Base-by-base conservation (phyloP, 2,329 filamentous ascomycete species). In the Clonostachys solani region DNA sequence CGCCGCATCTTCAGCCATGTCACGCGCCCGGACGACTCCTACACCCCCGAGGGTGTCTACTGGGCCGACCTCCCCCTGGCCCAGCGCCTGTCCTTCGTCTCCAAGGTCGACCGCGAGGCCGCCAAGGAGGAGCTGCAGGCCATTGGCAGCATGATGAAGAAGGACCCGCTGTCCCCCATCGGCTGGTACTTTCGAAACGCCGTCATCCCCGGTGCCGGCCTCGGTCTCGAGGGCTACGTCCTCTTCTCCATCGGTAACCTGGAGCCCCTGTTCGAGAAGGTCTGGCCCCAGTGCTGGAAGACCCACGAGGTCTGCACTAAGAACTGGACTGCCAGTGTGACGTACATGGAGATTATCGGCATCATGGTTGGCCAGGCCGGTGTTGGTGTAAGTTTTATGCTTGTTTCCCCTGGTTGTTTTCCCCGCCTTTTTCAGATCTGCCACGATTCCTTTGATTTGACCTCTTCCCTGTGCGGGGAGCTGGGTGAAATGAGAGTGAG, bases 221-320 rank as follows among this genome's bases (percentile, higher is more conserved):
- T 97, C 45, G 86, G 91, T 63, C 80, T 97, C 29, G 92, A 97
- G 77, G 92, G 90, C 58, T 97, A 96, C 62, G 92, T 96, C 40
- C 80, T 97, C 17, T 97, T 97, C 77, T 96, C 92, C 52, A 96
- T 97, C 56, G 92, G 92, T 49, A 96, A 96, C 67, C 74, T 97
- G 54, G 83, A 87, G 61, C 88, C 92, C 5, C 77, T 97, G 12
- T 92, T 96, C 62, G 68, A 81, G 51, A 77, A 81, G 34, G 81
- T 83, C 6, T 97, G 92, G 78, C 80, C 83, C 1, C 57, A 71
- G 5, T 97, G 92, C 74, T 97, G 92, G 92, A 75, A 73, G 12
- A 72, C 74, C 19, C 66, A 78, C 50, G 66, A 74, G 4, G 83
- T 80, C 29, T 97, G 92, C 73, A 80, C 81, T 61, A 67, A 80